phyloP scores from a whole-genome alignment of 169 alveolate genomes.

The Cryptosporidium parvum region DNA sequence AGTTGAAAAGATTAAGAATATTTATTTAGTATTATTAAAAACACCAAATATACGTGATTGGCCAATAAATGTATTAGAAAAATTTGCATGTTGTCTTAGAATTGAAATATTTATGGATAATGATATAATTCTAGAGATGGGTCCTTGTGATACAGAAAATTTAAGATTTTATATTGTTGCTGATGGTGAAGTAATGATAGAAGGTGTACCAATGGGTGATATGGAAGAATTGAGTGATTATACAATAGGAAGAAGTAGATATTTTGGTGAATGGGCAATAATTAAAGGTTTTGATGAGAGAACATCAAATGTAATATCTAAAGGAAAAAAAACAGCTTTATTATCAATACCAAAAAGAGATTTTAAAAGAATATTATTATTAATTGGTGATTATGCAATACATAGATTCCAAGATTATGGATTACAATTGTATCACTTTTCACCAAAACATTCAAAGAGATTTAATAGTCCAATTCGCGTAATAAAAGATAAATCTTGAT shows the following conservation, averaged over 20 bases:
- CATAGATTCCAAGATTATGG: slow-evolving; percentile 71
- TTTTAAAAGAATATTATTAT: slow-evolving; percentile 24
- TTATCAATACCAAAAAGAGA: slow-evolving; percentile 55
- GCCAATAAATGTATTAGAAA: slow-evolving; percentile 48
- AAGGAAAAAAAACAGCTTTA: slow-evolving; percentile 2
- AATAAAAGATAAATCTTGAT: not conserved
- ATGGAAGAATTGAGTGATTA: slow-evolving; percentile 32
- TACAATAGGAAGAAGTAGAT: slow-evolving; percentile 41
- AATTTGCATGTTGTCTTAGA: slow-evolving; percentile 33
- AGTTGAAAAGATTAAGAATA: slow-evolving; percentile 46
- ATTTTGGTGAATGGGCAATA: slow-evolving; percentile 69
- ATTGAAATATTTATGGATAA: slow-evolving; percentile 22
- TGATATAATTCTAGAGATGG: slow-evolving; percentile 54
- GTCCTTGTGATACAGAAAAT: slow-evolving; percentile 41
- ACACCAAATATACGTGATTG: slow-evolving; percentile 68
- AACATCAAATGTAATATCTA: slow-evolving; percentile 29
- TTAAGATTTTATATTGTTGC: slow-evolving; percentile 45
- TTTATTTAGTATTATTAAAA: slow-evolving; percentile 22
- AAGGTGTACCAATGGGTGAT: slow-evolving; percentile 65
- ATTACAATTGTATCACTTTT: slow-evolving; percentile 53
- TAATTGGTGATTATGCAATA: slow-evolving; percentile 57
- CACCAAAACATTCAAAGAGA: slow-evolving; percentile 50
- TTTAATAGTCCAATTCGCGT: slow-evolving; percentile 51
- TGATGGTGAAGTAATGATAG: slow-evolving; percentile 34
- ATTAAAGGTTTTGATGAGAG: slow-evolving; percentile 55